These are phyloP conservation scores for Halophytophthora batemanensis DNA, from an alignment of 352 stramenopile species.

Conservation along the genomic window DNA sequence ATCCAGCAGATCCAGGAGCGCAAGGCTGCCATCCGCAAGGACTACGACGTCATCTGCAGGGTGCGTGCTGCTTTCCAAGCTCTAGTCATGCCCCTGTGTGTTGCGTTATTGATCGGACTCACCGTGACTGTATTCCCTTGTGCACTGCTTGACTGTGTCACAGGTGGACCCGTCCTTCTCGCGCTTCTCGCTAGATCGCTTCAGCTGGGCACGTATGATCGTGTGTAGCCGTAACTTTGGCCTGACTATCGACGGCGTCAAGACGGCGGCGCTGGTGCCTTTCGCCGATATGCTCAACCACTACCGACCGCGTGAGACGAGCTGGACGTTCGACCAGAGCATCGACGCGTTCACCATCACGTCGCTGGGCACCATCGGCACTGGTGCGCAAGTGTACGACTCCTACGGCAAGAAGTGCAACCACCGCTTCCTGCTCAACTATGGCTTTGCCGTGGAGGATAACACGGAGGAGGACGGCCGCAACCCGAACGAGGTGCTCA, in stretches of 20 bases:
- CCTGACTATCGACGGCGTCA: conserved; percentile 95
- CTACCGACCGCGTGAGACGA: conserved; percentile 97
- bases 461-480: conserved; percentile 97
- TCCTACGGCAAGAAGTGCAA: conserved; percentile 99
- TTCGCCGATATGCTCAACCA: conserved; percentile 99
- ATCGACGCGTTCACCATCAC: conserved; percentile 89
- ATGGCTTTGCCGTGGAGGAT: conserved; percentile 98
- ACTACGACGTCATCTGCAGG: conserved; percentile 96
- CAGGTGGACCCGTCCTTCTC: conserved; percentile 87
- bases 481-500: conserved; percentile 97
- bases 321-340: conserved; percentile 87
- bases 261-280: conserved; percentile 97
- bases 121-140: neutral
- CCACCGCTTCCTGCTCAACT: conserved; percentile 99
- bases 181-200: conserved; percentile 95
- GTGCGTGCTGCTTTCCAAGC: conserved; percentile 12
- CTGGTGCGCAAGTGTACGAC: conserved; percentile 96
- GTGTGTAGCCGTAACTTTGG: conserved; percentile 99
- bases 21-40: conserved; percentile 93
- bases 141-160: neutral
- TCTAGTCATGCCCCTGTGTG: neutral
- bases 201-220: conserved; percentile 98
- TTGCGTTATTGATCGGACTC: neutral
- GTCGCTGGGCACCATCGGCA: conserved; percentile 73
- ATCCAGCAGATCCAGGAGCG: conserved; percentile 95